Base-by-base conservation (phyloP, 257 asterid genomes). In the Scutellaria galericulata region DNA sequence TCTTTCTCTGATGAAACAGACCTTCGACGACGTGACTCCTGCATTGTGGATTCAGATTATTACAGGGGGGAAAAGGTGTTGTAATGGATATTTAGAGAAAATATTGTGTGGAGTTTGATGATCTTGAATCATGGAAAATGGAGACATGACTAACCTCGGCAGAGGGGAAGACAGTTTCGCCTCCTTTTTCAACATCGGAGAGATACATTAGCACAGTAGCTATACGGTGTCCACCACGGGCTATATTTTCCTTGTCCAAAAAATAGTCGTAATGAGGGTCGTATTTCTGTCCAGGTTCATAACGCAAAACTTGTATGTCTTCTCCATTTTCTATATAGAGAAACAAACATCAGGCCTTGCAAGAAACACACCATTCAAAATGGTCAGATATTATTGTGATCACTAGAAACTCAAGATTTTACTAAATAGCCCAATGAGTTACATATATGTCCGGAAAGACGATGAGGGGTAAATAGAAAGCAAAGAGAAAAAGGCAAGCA, bases 161-260 rank as follows among this genome's bases (percentile, higher is more conserved):
- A 3, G 86, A 72, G 12, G 98, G 99, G 79, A 95, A 95, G 60
- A 87, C 96, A 56, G 99, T 92, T 88, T 95, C 99, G 54, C 98
- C 99, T 56, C 99, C 99, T 81, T 90, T 92, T 72, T 73, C 89
- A 12, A 95, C 98, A 79, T 95, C 96, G 31, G 85, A 75, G 14
- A 95, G 98, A 83, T 95, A 95, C 98, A 95, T 84, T 71, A 95
- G 89, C 63, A 95, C 94, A 7, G 99, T 95, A 35, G 96, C 99
- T 71, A 86, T 31, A 13, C 99, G 92, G 82, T 95, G 98, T 42
- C 99, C 99, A 39, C 99, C 99, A 52, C 91, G 98, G 54, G 77
- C 90, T 61, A 88, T 78, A 80, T 92, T 95, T 73, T 86, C 94
- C 87, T 86, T 82, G 82, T 92, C 99, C 18, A 76, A 8, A 40